Evolutionary conservation across 1,284 basidiomycete genomes (phyloP).

Genomic region (Hortiboletus rubellus): DNA sequence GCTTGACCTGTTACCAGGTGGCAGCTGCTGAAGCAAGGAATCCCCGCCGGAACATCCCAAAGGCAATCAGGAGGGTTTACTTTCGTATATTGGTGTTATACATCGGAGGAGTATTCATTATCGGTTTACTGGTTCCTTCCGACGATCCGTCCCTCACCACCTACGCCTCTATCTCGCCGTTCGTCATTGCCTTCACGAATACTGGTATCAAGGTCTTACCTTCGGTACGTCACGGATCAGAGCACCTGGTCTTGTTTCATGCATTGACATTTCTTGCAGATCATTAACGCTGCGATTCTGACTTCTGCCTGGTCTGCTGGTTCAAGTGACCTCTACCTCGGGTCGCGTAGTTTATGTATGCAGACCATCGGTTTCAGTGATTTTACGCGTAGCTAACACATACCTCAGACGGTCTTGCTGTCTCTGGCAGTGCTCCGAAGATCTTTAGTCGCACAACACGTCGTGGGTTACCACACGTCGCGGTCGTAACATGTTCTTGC

Average conservation of each 20-base stretch:
- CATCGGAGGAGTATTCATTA: slow-evolving; percentile 48
- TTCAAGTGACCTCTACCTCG: slow-evolving; percentile 30
- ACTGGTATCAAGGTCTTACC: slow-evolving; percentile 56
- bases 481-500: too few species aligned
- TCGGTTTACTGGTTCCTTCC: slow-evolving; percentile 53
- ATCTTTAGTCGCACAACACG: too few species aligned
- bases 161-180: slow-evolving; percentile 43
- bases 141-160: slow-evolving; percentile 38
- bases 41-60: slow-evolving; percentile 40
- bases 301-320: slow-evolving; percentile 60
- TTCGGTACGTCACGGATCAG: slow-evolving; percentile 34
- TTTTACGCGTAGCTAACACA: background rate
- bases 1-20: slow-evolving; percentile 31
- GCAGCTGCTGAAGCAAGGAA: slow-evolving; percentile 50
- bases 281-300: slow-evolving; percentile 68
- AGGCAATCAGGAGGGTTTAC: slow-evolving; percentile 52
- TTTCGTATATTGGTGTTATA: slow-evolving; percentile 56
- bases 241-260: background rate
- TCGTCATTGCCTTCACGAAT: slow-evolving; percentile 51
- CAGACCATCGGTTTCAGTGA: background rate
- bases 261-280: slow-evolving; percentile 17
- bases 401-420: too few species aligned
- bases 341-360: slow-evolving; percentile 29
- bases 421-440: slow-evolving; percentile 13
- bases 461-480: too few species aligned